These are phyloP conservation scores for Rhinocladiella mackenziei DNA, from an alignment of 2,329 filamentous ascomycete species.

Conservation along the genomic window DNA sequence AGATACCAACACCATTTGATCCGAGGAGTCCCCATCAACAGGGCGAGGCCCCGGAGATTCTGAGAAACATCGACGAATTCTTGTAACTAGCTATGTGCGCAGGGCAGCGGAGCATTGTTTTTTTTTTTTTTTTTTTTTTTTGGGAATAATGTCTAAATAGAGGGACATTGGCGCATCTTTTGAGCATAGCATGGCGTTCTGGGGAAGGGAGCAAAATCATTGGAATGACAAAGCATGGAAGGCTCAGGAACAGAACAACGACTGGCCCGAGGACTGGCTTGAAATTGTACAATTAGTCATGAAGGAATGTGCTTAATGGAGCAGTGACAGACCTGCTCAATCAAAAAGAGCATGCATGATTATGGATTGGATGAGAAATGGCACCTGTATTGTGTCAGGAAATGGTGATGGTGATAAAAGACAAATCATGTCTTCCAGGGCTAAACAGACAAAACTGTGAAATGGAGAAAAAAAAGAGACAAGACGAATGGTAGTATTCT, in stretches of 20 bases:
- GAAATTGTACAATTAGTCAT: constrained; percentile 22
- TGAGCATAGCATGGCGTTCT: constrained; percentile 25
- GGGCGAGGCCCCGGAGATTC: constrained; percentile 27
- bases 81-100: constrained; percentile 21
- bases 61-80: constrained; percentile 29
- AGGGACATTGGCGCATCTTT: constrained; percentile 16
- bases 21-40: constrained; percentile 30
- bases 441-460: no score
- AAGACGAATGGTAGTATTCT: no score
- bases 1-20: constrained; percentile 19
- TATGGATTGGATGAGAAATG: constrained; percentile 8
- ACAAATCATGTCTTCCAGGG: background rate
- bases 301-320: constrained; percentile 13
- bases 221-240: constrained; percentile 13
- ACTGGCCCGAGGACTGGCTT: background rate
- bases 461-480: background rate
- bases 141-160: constrained; percentile 23
- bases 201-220: constrained; percentile 11
- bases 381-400: background rate
- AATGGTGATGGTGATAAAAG: background rate
- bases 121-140: no score
- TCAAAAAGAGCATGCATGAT: constrained; percentile 3
- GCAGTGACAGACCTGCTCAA: constrained; percentile 5
- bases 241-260: background rate
- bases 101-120: constrained; percentile 6